Evolutionary conservation across 164 flowering plant genomes (phyloP), one percentile per base, ranked within the genome.

Genomic region (Sextonia rubra): DNA sequence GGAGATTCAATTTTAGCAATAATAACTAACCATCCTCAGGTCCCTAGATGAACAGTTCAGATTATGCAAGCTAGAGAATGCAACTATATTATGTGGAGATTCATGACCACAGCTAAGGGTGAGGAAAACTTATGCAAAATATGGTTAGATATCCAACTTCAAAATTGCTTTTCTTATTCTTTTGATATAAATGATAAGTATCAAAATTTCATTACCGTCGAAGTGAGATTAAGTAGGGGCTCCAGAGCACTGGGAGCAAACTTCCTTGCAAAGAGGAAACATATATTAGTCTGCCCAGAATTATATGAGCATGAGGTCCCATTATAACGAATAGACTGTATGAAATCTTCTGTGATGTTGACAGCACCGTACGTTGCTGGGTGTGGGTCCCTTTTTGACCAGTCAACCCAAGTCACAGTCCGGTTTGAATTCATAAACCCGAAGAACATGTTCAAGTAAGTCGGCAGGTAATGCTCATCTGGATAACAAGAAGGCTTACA

Each of bases 401-500:
- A 93, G 66, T 91, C 91, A 2, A 93, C 98, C 91, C 93, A 93
- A 12, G 98, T 93, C 49, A 93, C 83, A 23, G 83, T 88, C 55
- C 98, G 82, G 64, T 91, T 93, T 9, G 94, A 79, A 69, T 79
- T 87, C 14, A 76, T 74, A 1, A 88, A 69, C 14, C 86, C 91
- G 60, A 83, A 81, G 77, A 89, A 91, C 85, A 91, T 88, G 75
- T 85, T 85, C 58, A 90, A 66, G 76, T 68, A 86, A 32, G 98
- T 93, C 7, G 93, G 93, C 26, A 93, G 71, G 82, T 90, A 93
- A 75, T 91, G 97, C 75, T 93, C 98, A 71, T 93, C 98, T 0
- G 98, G 93, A 73, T 91, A 93, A 79, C 98, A 93, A 67, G 98
- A 82, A 69, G 98, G 98, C 76, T 32, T 80, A 66, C 98, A 93